Conservation (phyloP, 2,329 filamentous ascomycete species). For the Anthostomella pinea region DNA sequence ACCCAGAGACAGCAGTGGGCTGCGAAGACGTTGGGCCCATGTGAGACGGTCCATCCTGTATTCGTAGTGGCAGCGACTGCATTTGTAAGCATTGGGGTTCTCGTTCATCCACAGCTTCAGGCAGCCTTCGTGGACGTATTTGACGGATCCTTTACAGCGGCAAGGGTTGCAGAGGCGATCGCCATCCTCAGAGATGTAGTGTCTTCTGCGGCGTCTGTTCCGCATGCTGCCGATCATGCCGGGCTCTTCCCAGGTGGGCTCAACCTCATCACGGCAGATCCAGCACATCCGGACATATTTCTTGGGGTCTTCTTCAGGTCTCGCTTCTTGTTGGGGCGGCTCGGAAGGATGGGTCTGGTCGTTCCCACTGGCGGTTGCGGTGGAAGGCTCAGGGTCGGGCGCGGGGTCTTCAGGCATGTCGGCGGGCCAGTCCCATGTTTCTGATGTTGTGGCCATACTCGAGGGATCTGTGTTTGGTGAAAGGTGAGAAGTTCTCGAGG, state of each 20-base stretch:
- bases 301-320: constrained; percentile 16
- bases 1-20: constrained; percentile 61
- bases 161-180: constrained; percentile 77
- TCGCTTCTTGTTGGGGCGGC: constrained; percentile 18
- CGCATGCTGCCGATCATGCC: constrained; percentile 29
- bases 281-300: constrained; percentile 59
- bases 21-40: constrained; percentile 69
- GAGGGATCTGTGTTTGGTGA: neutral
- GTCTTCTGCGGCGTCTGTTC: constrained; percentile 21
- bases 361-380: constrained; percentile 12
- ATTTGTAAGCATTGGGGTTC: constrained; percentile 77
- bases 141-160: constrained; percentile 87
- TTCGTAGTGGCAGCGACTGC: constrained; percentile 80
- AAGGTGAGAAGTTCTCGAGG: neutral
- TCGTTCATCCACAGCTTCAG: constrained; percentile 78
- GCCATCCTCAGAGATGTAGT: constrained; percentile 26
- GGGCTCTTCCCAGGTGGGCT: constrained; percentile 43
- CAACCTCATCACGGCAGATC: constrained; percentile 75
- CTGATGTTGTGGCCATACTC: neutral
- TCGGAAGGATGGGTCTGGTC: constrained; percentile 15
- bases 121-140: constrained; percentile 92
- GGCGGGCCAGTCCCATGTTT: neutral
- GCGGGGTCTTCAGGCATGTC: constrained; percentile 1
- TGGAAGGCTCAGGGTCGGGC: constrained; percentile 8
- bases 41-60: constrained; percentile 77